phyloP scores from a whole-genome alignment of 768 basidiomycete species.

The Kwoniella botswanensis region DNA sequence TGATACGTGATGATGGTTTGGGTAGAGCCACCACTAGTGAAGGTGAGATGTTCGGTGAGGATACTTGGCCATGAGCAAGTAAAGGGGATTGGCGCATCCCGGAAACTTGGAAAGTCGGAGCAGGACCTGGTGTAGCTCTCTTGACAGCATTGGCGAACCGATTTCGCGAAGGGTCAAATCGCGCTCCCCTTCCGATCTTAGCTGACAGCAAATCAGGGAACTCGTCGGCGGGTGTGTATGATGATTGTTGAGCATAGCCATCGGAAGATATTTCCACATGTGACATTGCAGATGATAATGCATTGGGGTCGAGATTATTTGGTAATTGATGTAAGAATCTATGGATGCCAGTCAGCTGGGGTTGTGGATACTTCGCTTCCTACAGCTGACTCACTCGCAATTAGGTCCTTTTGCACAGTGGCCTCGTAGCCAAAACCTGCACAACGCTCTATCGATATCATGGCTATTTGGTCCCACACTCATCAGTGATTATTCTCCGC shows the following conservation, averaged over 20 bases:
- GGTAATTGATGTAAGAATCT: constrained; percentile 86
- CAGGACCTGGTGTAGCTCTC: constrained; percentile 60
- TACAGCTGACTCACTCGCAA: constrained; percentile 67
- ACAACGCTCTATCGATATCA: constrained; percentile 89
- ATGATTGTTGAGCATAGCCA: constrained; percentile 42
- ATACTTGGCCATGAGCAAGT: constrained; percentile 6
- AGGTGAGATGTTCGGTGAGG: constrained; percentile 14
- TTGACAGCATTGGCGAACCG: constrained; percentile 91
- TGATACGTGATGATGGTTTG: constrained; percentile 77
- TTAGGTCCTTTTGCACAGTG: constrained; percentile 95
- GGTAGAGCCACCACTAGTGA: constrained; percentile 42
- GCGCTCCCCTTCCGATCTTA: constrained; percentile 47
- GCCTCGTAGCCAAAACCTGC: constrained; percentile 96
- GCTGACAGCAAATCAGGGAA: constrained; percentile 55
- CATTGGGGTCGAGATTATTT: constrained; percentile 71
- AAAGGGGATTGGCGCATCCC: constrained; percentile 26
- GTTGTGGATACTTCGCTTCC: no score
- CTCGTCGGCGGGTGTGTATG: constrained; percentile 50
- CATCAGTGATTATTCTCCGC: not conserved
- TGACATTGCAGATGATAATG: constrained; percentile 53
- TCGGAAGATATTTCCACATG: constrained; percentile 54
- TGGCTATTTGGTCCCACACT: constrained; percentile 65
- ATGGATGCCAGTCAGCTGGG: constrained; percentile 11
- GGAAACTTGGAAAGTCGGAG: constrained; percentile 35
- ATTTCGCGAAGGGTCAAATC: constrained; percentile 83